phyloP scores from a whole-genome alignment of 805 yeast genomes.

The Priceomyces medius region DNA sequence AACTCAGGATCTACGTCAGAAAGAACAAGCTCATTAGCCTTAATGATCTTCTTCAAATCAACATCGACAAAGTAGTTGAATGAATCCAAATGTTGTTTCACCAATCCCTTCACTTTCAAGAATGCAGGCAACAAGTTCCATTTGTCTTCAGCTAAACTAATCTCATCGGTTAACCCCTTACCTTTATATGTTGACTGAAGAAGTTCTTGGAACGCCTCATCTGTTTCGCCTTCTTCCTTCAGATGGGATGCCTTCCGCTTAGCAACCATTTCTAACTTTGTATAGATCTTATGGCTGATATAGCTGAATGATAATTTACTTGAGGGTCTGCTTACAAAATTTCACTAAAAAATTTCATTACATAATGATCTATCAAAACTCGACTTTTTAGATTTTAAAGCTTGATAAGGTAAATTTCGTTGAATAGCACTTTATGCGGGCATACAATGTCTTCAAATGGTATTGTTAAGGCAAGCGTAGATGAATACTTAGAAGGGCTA shows the following conservation, averaged over 20 bases:
- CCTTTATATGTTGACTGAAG: slow-evolving; percentile 84
- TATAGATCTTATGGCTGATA: neutral
- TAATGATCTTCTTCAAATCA: slow-evolving; percentile 87
- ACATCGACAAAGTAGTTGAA: slow-evolving; percentile 93
- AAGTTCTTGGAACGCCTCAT: slow-evolving; percentile 71
- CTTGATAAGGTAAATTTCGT: neutral
- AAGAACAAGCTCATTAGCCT: slow-evolving; percentile 84
- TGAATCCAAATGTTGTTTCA: slow-evolving; percentile 97
- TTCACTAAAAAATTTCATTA: slow-evolving; percentile 5
- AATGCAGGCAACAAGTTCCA: slow-evolving; percentile 98
- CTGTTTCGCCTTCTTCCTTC: slow-evolving; percentile 25
- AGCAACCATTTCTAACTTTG: slow-evolving; percentile 12
- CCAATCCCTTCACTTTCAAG: slow-evolving; percentile 90
- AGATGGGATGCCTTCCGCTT: slow-evolving; percentile 11
- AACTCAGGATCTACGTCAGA: slow-evolving; percentile 98
- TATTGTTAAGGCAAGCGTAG: slow-evolving; percentile 67
- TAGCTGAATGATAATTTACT: slow-evolving; percentile 1
- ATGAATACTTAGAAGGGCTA: slow-evolving; percentile 84
- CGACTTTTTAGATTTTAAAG: neutral
- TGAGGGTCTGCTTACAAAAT: slow-evolving; percentile 1
- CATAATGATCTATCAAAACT: slow-evolving; percentile 3
- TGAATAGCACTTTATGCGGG: neutral
- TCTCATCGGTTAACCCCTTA: slow-evolving; percentile 79
- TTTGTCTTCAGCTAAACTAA: slow-evolving; percentile 89
- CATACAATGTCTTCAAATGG: slow-evolving; percentile 20